These are phyloP conservation scores for Lophium mytilinum DNA, from an alignment of 495 filamentous ascomycete genomes.

Conservation along the genomic window DNA sequence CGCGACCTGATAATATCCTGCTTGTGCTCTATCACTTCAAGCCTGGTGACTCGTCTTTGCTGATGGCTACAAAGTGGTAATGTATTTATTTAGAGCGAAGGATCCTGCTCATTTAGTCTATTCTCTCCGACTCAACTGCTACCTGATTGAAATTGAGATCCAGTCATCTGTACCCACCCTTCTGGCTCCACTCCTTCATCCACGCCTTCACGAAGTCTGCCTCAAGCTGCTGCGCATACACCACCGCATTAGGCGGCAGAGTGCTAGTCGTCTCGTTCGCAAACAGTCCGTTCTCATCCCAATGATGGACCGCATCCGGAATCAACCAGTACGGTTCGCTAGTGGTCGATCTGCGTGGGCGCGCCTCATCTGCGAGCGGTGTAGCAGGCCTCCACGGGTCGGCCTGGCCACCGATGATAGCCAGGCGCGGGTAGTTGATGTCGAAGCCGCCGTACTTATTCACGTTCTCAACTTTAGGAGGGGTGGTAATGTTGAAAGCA, in stretches of 20 bases:
- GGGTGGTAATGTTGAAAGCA: constrained; percentile 55
- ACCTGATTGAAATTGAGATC: no score
- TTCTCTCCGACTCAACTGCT: no score
- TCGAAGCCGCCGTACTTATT: constrained; percentile 63
- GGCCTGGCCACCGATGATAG: constrained; percentile 57
- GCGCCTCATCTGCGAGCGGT: constrained; percentile 46
- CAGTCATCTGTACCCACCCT: no score
- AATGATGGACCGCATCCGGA: constrained; percentile 57
- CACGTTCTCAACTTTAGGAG: constrained; percentile 48
- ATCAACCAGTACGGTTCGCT: constrained; percentile 57
- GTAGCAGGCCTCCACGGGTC: constrained; percentile 66
- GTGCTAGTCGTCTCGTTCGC: constrained; percentile 47
- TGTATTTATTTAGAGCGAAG: no score
- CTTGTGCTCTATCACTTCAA: no score
- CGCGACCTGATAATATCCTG: no score
- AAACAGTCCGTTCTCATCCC: constrained; percentile 64
- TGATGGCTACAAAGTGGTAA: no score
- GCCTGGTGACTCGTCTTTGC: no score
- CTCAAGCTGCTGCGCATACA: constrained; percentile 47
- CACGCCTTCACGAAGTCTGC: constrained; percentile 55
- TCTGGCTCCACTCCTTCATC: constrained; percentile 38
- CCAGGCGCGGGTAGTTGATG: constrained; percentile 56
- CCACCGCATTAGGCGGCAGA: constrained; percentile 47
- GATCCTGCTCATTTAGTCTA: no score
- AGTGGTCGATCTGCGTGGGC: constrained; percentile 43